A percentile compares a stretch with the other conserved stretches of the same genome.
phyloP scores from a whole-genome alignment of 768 basidiomycete genomes.

The Cyclocybe aegerita region DNA sequence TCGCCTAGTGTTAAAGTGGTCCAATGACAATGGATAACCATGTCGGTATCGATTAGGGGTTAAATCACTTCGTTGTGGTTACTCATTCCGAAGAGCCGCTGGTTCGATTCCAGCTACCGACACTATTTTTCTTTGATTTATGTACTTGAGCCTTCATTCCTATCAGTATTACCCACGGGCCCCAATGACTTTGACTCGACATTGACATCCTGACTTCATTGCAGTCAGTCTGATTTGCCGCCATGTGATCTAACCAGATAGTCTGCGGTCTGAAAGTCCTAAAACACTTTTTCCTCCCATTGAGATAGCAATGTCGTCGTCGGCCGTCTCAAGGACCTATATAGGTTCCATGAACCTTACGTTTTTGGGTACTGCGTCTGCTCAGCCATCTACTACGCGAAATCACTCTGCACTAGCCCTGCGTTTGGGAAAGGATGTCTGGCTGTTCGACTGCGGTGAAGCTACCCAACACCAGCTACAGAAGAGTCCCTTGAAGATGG shows the following conservation, averaged over 20 bases:
- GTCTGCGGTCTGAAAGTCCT: neutral
- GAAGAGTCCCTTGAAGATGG: constrained; percentile 73
- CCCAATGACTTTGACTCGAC: no score
- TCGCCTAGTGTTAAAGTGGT: neutral
- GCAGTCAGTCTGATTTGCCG: no score
- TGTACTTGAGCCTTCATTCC: neutral
- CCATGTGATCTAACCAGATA: neutral
- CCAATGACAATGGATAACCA: neutral
- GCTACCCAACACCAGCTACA: constrained; percentile 80
- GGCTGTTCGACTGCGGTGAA: constrained; percentile 87
- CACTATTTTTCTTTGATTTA: constrained; percentile 11
- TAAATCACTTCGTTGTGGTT: constrained; percentile 36
- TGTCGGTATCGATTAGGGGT: constrained; percentile 34
- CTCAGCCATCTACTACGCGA: constrained; percentile 75
- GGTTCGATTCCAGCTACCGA: constrained; percentile 34
- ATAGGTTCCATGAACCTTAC: constrained; percentile 52
- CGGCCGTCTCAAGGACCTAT: constrained; percentile 4
- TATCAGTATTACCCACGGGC: no score
- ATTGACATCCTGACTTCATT: no score
- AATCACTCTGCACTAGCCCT: constrained; percentile 77
- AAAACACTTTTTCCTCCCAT: neutral
- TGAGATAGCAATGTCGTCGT: constrained; percentile 4
- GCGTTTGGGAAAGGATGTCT: constrained; percentile 66
- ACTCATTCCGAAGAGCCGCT: constrained; percentile 28
- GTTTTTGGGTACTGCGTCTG: constrained; percentile 81